Conservation (phyloP, 441 rosid species). For the Rhodomyrtus psidioides region DNA sequence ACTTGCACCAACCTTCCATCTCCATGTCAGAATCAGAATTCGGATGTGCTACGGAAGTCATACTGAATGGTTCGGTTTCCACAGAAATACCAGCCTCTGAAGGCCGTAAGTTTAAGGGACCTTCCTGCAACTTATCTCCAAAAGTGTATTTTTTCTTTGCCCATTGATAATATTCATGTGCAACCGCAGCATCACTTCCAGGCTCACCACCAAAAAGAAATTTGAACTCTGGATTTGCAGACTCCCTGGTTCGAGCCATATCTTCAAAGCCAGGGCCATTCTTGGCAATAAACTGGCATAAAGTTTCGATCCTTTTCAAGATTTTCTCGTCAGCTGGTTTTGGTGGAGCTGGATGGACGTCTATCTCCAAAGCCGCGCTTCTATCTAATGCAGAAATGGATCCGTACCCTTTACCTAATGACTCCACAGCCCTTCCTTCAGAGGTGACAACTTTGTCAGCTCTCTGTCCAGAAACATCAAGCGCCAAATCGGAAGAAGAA, state of each 20-base stretch:
- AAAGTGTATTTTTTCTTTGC: slow-evolving; percentile 19
- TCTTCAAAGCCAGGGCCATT: slow-evolving; percentile 34
- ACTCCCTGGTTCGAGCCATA: slow-evolving; percentile 17
- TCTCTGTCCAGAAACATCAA: not conserved
- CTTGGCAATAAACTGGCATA: slow-evolving; percentile 28
- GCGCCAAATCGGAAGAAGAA: slow-evolving; percentile 12
- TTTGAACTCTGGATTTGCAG: slow-evolving; percentile 20
- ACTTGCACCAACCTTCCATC: slow-evolving; percentile 66
- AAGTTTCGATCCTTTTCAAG: slow-evolving; percentile 21
- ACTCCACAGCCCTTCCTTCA: not conserved
- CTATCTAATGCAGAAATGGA: not conserved
- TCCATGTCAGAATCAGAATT: slow-evolving; percentile 70
- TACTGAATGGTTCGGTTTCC: slow-evolving; percentile 2
- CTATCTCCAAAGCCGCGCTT: not conserved
- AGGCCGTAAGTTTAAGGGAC: not conserved
- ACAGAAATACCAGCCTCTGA: slow-evolving; percentile 3
- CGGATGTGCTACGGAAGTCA: slow-evolving; percentile 14
- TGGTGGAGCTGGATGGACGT: slow-evolving; percentile 20
- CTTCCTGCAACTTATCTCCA: slow-evolving; percentile 2
- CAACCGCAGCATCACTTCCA: slow-evolving; percentile 31
- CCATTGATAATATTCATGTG: slow-evolving; percentile 25
- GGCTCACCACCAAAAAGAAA: slow-evolving; percentile 34
- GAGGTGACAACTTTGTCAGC: not conserved
- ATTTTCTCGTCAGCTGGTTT: slow-evolving; percentile 24
- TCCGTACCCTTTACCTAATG: not conserved